Evolutionary conservation across 2,329 filamentous ascomycete genomes (phyloP), one percentile per base, ranked within the genome.

Genomic region (Aspergillus eucalypticola): DNA sequence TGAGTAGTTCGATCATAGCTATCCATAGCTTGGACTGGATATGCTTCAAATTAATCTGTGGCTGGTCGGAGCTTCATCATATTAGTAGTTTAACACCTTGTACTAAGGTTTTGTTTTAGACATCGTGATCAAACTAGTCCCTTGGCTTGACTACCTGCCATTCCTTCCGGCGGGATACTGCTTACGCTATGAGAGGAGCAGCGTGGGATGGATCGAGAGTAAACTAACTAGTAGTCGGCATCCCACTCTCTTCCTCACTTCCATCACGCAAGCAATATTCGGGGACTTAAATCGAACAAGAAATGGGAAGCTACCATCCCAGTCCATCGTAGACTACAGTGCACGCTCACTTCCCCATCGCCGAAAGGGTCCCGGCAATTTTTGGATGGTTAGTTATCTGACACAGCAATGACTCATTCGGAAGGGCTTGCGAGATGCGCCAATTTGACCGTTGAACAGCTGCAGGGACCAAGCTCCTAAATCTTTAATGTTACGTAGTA

Each of bases 401-500:
- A 49, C 23, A 29, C 44, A 23, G 10, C 7, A 49, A 27, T 29
- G 46, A 49, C 46, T 29, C 46, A 49, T 48, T 27, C 44, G 8
- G 23, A n/a, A 10, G 23, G n/a, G 46, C 17, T 27, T 50, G 25
- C 15, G 46, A 50, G 46, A 50, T 50, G 5, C 46, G 15, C 13
- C 25, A 8, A 50, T 11, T 23, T 23, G 23, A 27, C 44, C 44
- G 44, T 49, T 50, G n/a, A 29, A 29, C 46, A 7, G 44, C 44
- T 49, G 44, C 44, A 49, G 44, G 44, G 44, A 49, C 44, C 44
- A 49, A 42, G 44, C 23, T 49, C 44, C 39, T 42, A 35, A 35
- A 35, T 42, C 39, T n/a, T 42, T 42, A 42, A n/a, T 42, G 8
- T 3, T n/a, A 41, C 4, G 3, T 8, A 29, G 27, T 35, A 35